These are phyloP conservation scores for Artemisia argyi DNA, from an alignment of 129 eudicot genomes.

Conservation along the genomic window DNA sequence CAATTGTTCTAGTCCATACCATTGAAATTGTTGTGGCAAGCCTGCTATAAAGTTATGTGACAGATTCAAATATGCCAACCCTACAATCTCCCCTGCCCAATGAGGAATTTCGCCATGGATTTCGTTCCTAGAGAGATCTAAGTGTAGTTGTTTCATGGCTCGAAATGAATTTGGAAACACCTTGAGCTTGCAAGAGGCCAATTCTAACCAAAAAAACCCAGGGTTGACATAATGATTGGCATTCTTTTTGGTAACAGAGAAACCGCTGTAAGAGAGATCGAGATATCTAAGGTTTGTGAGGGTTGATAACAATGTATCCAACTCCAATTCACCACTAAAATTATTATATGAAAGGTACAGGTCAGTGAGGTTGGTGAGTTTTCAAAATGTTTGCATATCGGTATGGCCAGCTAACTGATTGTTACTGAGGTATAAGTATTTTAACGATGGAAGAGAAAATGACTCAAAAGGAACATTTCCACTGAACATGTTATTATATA, in stretches of 20 bases:
- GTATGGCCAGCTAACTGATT: no score
- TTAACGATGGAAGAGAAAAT: no score
- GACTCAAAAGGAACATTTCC: no score
- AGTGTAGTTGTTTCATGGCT: slow-evolving; percentile 1
- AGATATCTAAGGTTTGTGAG: background rate
- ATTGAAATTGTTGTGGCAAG: background rate
- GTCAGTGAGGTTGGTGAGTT: background rate
- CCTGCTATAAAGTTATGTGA: slow-evolving; percentile 33
- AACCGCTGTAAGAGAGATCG: slow-evolving; percentile 16
- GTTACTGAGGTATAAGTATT: no score
- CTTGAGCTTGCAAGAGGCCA: slow-evolving; percentile 12
- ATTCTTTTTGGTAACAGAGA: background rate
- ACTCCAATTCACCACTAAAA: slow-evolving; percentile 9
- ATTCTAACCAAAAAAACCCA: background rate
- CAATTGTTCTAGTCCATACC: background rate
- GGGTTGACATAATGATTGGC: background rate
- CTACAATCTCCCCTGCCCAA: slow-evolving; percentile 15
- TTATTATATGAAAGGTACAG: background rate
- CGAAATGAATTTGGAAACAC: slow-evolving; percentile 7
- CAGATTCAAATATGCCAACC: slow-evolving; percentile 6
- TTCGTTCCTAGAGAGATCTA: slow-evolving; percentile 15
- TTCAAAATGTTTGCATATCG: background rate
- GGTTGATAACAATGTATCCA: slow-evolving; percentile 25
- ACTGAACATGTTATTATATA: no score
- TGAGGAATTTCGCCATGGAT: slow-evolving; percentile 13